Evolutionary conservation across 768 basidiomycete species (phyloP).

Genomic region (Suillus weaverae): DNA sequence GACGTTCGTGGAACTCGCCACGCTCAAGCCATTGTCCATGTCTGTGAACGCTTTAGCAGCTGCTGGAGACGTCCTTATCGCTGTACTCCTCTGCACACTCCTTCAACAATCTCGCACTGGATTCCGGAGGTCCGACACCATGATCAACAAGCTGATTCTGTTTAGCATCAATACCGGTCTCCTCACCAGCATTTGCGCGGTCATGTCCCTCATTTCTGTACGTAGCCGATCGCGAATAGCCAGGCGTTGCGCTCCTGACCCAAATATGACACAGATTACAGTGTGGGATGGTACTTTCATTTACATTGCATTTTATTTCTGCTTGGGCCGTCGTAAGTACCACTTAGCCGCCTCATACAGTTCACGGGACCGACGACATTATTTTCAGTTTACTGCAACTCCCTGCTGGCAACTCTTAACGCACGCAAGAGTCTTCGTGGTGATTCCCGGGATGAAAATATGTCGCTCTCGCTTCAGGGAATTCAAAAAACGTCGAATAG

Average conservation of each 20-base stretch:
- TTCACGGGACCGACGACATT: conserved; percentile 3
- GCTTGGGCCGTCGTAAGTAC: conserved; percentile 53
- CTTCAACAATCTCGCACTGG: conserved; percentile 51
- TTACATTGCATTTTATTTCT: conserved; percentile 62
- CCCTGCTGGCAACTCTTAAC: conserved; percentile 61
- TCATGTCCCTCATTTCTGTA: conserved; percentile 55
- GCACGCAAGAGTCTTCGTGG: conserved; percentile 48
- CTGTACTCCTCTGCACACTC: conserved; percentile 44
- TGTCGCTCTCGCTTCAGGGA: conserved; percentile 26
- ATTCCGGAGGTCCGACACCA: conserved; percentile 53
- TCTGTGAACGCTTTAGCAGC: conserved; percentile 53
- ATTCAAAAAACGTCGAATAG: conserved; percentile 24
- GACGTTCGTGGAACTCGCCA: conserved; percentile 44
- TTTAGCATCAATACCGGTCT: conserved; percentile 49
- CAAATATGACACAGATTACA: conserved; percentile 38
- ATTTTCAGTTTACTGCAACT: conserved; percentile 54
- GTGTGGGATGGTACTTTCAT: conserved; percentile 49
- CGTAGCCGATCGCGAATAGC: conserved; percentile 1
- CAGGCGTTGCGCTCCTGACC: neutral
- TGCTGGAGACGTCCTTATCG: conserved; percentile 49
- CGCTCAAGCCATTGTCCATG: conserved; percentile 52
- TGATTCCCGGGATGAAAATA: conserved; percentile 8
- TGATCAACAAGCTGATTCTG: conserved; percentile 54
- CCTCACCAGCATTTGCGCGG: conserved; percentile 48
- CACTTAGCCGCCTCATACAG: neutral